Evolutionary conservation across 106 monocot species (phyloP).

Genomic region (Vanilla planifolia): DNA sequence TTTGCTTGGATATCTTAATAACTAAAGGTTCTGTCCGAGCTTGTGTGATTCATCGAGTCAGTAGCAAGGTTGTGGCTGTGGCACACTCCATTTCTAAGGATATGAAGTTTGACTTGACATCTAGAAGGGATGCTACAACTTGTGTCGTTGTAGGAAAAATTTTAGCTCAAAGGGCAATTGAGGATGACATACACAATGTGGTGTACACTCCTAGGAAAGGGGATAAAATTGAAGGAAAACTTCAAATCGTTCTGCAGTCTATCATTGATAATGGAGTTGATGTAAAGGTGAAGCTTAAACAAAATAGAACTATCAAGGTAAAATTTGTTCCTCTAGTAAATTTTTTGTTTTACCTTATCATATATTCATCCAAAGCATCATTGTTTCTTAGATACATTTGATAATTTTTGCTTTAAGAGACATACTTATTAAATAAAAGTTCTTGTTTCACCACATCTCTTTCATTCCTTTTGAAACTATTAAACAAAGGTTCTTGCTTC

Average conservation of each 20-base stretch:
- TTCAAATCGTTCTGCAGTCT: slow-evolving; percentile 61
- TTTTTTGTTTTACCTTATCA: neutral
- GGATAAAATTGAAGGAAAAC: slow-evolving; percentile 80
- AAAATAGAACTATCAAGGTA: slow-evolving; percentile 37
- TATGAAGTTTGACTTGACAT: slow-evolving; percentile 71
- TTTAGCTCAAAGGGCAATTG: slow-evolving; percentile 60
- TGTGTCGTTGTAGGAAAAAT: slow-evolving; percentile 57
- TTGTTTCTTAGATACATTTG: too few species aligned
- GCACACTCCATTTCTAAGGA: slow-evolving; percentile 93
- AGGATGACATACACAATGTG: slow-evolving; percentile 90
- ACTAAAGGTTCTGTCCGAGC: slow-evolving; percentile 82
- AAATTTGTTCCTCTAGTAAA: neutral
- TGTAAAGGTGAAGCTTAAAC: slow-evolving; percentile 82
- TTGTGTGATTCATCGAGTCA: slow-evolving; percentile 57
- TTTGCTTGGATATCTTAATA: slow-evolving; percentile 69
- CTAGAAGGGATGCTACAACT: slow-evolving; percentile 48
- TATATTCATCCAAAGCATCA: slow-evolving; percentile 4
- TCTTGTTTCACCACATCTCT: too few species aligned
- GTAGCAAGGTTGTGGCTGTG: slow-evolving; percentile 73
- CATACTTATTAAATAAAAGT: too few species aligned
- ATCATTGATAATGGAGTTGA: slow-evolving; percentile 64
- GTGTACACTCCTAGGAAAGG: slow-evolving; percentile 77
- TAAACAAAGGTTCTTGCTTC: too few species aligned
- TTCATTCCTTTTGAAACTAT: too few species aligned
- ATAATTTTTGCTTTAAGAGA: too few species aligned